Base-by-base conservation (phyloP, 345 rosid species). In the Luvunga scandens region DNA sequence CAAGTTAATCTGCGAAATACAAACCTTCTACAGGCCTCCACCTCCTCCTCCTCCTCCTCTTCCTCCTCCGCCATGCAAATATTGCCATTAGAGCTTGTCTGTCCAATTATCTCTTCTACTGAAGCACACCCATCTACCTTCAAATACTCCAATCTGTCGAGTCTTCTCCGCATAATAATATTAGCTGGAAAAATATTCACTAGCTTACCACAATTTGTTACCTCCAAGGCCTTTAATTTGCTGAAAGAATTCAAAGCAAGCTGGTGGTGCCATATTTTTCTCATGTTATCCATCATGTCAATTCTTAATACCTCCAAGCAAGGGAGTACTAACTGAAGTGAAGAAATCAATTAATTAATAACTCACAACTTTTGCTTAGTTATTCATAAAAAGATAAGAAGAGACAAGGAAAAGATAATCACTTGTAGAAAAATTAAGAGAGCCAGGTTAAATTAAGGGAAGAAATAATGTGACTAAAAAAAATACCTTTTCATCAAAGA, bases 71-170 rank as follows among this genome's bases (percentile, higher is more conserved):
- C 6, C 38, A 10, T 19, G 9, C 66, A 50, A n/a, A 25, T 16
- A 50, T 50, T 21, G 63, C 63, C 10, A 2, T 7, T 59, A 22
- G 4, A 4, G 38, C 7, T 5, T 2, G 9, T 73, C 3, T 0
- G 42, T 3, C 4, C 24, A 31, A 80, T 45, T 57, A 83, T 57
- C 21, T 75, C 79, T 65, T 83, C 81, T 42, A 80, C 9, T 75
- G 69, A 75, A 31, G 22, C 42, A 12, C 39, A 64, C 14, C 14
- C 33, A 0, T 0, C 6, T 55, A 71, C 19, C 62, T 28, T 4
- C 73, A 50, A 50, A 53, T 7, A 30, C 10, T 27, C 61, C 28
- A 48, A 36, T 18, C 22, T 50, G 18, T 48, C 25, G 7, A 71
- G 64, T 71, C 75, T 55, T 55, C 2, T 39, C 55, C 0, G 5